Conservation (phyloP, 441 rosid species). For the Daphne laureola region DNA sequence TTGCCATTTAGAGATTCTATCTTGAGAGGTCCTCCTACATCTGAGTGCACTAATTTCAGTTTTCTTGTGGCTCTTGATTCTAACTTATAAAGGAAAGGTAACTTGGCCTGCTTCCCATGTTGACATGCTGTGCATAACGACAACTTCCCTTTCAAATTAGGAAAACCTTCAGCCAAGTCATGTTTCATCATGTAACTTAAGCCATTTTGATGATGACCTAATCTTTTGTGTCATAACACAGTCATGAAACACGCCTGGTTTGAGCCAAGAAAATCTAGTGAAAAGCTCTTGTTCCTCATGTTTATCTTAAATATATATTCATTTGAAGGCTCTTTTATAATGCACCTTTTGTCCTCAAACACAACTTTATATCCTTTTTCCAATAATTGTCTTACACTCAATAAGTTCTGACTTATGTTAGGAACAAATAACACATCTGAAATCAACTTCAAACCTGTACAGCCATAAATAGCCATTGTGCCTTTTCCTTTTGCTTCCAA, state of each 20-base stretch:
- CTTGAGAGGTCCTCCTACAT: background rate
- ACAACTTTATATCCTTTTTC: background rate
- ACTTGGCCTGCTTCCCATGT: background rate
- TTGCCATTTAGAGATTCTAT: background rate
- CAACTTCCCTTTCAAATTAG: no score
- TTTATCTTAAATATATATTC: background rate
- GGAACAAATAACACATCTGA: background rate
- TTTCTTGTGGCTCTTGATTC: background rate
- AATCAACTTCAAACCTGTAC: background rate
- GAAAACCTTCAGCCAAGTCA: background rate
- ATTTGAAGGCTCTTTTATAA: no score
- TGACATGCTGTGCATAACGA: background rate
- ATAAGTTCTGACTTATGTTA: background rate
- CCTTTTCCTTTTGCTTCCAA: background rate
- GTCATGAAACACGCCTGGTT: background rate
- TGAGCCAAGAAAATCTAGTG: background rate
- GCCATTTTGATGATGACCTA: background rate
- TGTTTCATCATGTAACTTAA: background rate
- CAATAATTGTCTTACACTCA: background rate
- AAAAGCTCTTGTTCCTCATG: background rate
- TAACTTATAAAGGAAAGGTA: background rate
- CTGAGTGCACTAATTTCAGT: background rate
- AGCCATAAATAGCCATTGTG: background rate
- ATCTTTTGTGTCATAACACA: background rate
- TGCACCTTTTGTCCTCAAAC: background rate